These are phyloP conservation scores for Ceriops tagal DNA, from an alignment of 345 rosid genomes.

Conservation along the genomic window DNA sequence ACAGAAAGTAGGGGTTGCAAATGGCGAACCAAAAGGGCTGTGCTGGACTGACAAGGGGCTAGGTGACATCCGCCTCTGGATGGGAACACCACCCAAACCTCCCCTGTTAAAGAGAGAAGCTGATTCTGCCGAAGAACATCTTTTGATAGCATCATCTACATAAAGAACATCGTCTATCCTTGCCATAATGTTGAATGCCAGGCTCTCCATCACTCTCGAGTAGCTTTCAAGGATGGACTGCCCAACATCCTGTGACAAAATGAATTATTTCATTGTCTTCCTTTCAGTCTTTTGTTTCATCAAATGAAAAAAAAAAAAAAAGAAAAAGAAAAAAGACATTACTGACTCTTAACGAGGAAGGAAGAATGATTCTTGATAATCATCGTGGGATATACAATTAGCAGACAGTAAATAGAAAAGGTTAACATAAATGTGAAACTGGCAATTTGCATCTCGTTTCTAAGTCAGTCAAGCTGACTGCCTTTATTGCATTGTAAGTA, in stretches of 20 bases:
- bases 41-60: slow-evolving; percentile 66
- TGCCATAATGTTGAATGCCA: slow-evolving; percentile 97
- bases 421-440: neutral
- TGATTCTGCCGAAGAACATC: slow-evolving; percentile 57
- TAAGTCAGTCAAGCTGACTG: neutral
- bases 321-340: neutral
- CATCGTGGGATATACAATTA: too few relatives aligned
- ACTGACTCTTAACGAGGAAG: neutral
- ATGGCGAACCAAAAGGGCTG: slow-evolving; percentile 66
- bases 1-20: slow-evolving; percentile 60
- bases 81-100: slow-evolving; percentile 53
- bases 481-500: neutral
- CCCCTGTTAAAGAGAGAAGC: slow-evolving; percentile 59
- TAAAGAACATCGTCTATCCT: slow-evolving; percentile 94
- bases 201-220: slow-evolving; percentile 97
- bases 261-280: neutral
- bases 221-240: slow-evolving; percentile 95
- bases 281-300: neutral
- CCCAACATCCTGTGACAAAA: slow-evolving; percentile 77
- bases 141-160: slow-evolving; percentile 69
- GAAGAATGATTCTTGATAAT: too few relatives aligned
- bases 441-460: neutral
- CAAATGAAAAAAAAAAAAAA: neutral
- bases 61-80: slow-evolving; percentile 69
- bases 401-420: too few relatives aligned